A percentile compares a stretch with the other conserved stretches of the same genome.
Conservation (phyloP, 495 filamentous ascomycete genomes). For the Daldinia caldariorum region DNA sequence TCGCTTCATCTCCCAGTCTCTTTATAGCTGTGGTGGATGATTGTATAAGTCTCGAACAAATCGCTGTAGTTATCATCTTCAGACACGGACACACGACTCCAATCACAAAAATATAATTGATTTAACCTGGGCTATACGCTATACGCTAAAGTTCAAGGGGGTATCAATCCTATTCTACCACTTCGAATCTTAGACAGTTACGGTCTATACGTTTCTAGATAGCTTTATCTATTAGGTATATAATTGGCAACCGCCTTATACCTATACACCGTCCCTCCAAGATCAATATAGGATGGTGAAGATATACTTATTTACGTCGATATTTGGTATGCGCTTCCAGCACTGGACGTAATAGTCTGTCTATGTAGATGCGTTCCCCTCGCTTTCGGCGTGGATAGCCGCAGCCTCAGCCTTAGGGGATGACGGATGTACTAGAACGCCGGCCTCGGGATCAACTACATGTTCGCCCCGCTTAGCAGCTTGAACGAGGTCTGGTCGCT, state of each 20-base stretch:
- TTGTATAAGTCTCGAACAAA: too few species aligned
- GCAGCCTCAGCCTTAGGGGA: constrained; percentile 18
- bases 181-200: not conserved
- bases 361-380: constrained; percentile 24
- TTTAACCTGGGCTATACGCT: not conserved
- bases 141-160: constrained; percentile 17
- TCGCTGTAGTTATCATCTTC: too few species aligned
- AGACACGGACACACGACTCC: not conserved
- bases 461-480: constrained; percentile 52
- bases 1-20: too few species aligned
- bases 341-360: not conserved
- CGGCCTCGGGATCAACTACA: constrained; percentile 60
- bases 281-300: not conserved
- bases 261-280: not conserved
- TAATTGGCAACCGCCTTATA: not conserved
- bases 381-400: constrained; percentile 31
- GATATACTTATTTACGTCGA: not conserved
- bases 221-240: not conserved
- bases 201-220: not conserved
- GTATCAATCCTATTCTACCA: constrained; percentile 14
- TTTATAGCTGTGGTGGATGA: too few species aligned
- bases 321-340: not conserved
- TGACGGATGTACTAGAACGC: constrained; percentile 41
- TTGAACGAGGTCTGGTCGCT: constrained; percentile 50
- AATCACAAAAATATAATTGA: not conserved